A percentile compares a stretch with the other conserved stretches of the same genome.
phyloP scores from a whole-genome alignment of 1,139 yeast genomes.

The Kodamaea sp. region DNA sequence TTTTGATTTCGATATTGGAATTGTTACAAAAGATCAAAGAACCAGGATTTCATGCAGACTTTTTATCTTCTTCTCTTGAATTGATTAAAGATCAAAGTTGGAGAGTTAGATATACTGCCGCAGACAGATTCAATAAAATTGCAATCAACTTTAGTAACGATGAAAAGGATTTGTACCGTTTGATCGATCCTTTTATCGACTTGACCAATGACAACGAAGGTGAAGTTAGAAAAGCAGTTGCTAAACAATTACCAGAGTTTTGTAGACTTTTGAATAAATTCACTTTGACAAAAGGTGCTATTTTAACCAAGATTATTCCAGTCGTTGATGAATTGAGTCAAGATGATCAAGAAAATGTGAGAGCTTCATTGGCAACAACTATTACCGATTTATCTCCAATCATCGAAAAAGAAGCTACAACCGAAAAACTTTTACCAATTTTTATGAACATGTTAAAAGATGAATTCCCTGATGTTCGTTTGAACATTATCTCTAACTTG shows the following conservation, averaged over 20 bases:
- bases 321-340: conserved; percentile 78
- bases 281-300: conserved; percentile 45
- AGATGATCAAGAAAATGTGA: conserved; percentile 89
- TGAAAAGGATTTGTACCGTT: conserved; percentile 49
- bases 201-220: conserved; percentile 92
- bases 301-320: conserved; percentile 74
- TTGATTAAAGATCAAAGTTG: conserved; percentile 88
- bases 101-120: conserved; percentile 98
- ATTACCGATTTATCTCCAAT: conserved; percentile 85
- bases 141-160: conserved; percentile 61
- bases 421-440: conserved; percentile 79
- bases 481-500: conserved; percentile 88
- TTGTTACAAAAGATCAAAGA: conserved; percentile 60
- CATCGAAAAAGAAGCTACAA: conserved; percentile 80
- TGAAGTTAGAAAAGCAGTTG: conserved; percentile 92
- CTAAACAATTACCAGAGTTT: conserved; percentile 86
- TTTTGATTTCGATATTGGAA: conserved; percentile 67
- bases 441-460: conserved; percentile 93
- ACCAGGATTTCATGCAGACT: conserved; percentile 54
- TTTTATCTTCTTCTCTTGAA: conserved; percentile 55
- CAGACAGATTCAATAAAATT: conserved; percentile 79
- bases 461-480: conserved; percentile 93
- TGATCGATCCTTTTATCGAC: conserved; percentile 67
- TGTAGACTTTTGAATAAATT: conserved; percentile 49
- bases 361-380: conserved; percentile 88